These are phyloP conservation scores for Hyaloscypha hepaticicola DNA, from an alignment of 495 filamentous ascomycete species.

Conservation along the genomic window DNA sequence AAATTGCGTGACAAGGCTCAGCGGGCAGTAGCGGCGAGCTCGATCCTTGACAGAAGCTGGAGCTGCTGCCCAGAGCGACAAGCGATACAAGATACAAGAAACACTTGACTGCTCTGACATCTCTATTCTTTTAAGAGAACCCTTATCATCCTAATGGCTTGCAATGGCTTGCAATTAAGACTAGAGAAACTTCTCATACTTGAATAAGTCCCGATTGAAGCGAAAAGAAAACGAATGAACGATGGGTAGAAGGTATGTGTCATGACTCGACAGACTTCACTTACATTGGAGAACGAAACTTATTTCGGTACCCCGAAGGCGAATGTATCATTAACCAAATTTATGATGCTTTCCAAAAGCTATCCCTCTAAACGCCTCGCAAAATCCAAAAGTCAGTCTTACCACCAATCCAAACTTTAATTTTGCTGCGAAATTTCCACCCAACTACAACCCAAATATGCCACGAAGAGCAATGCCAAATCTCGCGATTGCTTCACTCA, in stretches of 20 bases:
- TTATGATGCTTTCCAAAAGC: neutral
- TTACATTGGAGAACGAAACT: neutral
- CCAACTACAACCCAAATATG: conserved; percentile 31
- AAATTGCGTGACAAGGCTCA: too few species aligned
- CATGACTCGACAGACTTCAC: neutral
- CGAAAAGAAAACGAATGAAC: too few species aligned
- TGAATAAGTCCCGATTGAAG: too few species aligned
- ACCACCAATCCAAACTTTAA: neutral
- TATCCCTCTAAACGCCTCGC: neutral
- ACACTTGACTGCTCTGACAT: too few species aligned
- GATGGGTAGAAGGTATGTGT: neutral
- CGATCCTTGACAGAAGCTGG: too few species aligned
- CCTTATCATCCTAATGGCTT: too few species aligned
- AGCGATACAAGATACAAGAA: too few species aligned
- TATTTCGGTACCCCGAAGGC: neutral
- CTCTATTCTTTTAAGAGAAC: too few species aligned
- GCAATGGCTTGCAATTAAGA: too few species aligned
- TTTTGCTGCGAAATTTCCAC: neutral
- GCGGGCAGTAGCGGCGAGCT: too few species aligned
- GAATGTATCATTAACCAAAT: neutral
- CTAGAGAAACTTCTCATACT: too few species aligned
- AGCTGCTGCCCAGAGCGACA: too few species aligned
- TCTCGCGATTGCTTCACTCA: conserved; percentile 73
- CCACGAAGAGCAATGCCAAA: conserved; percentile 67
- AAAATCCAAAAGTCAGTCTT: neutral